Base-by-base conservation (phyloP, 352 stramenopile species). In the Globisporangium spinosum region DNA sequence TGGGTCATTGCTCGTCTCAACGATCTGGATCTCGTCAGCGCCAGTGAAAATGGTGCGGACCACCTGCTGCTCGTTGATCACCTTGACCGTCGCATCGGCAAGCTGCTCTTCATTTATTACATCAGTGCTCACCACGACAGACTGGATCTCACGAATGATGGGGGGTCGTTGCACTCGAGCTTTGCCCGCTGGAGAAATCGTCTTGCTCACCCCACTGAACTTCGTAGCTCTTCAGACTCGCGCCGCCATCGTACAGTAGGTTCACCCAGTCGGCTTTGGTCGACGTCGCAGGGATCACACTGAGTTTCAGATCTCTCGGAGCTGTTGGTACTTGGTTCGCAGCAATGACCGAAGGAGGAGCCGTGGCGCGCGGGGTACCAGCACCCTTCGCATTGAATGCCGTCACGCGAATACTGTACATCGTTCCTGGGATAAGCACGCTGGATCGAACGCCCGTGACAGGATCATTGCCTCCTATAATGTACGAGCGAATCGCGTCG, bases 11-110 rank as follows among this genome's bases (percentile, higher is more conserved):
- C 61, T 96, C 35, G 83, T 93, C 53, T 71, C 83, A 25, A 98
- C 87, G 7, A 94, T 76, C 68, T 98, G 91, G 27, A 97, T 77
- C 62, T 98, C 91, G 70, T 98, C 90, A 12, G 80, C 80, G 4
- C 93, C 93, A 0, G 77, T 83, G 38, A 97, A 94, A 2, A 71
- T 77, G 1, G 85, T 98, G 12, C 94, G 93, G 1, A 99, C 88
- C 7, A 95, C 96, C 71, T 99, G 96, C 8, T 96, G 76, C 73
- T 99, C 97, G 71, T 99, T 99, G 17, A 84, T 95, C 13, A 99
- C 97, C 62, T 96, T 80, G 9, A 98, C 91, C 0, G 93, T 98
- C 0, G 90, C 94, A 68, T 97, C 83, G 6, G 99, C 89, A 57
- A 89, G 90, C 68, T 99, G 97, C 57, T 98, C 90, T 76, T 98